Base-by-base conservation (phyloP, 176 grass and related monocot genomes). In the Paspalum notatum region DNA sequence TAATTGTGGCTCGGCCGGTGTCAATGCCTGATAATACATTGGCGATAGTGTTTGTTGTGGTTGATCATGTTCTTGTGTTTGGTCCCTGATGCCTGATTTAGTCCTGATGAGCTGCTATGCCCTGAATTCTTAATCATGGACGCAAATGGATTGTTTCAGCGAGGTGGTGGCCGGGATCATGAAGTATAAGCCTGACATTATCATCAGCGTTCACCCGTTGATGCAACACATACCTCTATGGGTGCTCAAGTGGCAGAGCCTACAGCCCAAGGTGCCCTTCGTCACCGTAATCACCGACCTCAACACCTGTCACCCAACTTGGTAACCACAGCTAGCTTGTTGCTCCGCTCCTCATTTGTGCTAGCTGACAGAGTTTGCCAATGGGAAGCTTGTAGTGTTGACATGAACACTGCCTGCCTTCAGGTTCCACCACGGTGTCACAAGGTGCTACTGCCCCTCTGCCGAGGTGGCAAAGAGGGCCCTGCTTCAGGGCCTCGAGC, bases 151-250 rank as follows among this genome's bases (percentile, higher is more conserved):
- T 12, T 1, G 38, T 66, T 86, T 43, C 73, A 97, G 94, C 32
- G 60, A 97, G 74, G 87, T 97, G 81, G 85, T 92, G 12, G 87
- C 89, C 38, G 94, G 94, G 73, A 87, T 97, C 59, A 97, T 85
- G 89, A 92, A 92, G 83, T 94, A 97, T 82, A 90, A 90, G 54
- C 94, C 94, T 1, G 89, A 97, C 80, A 86, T 94, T 22, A 97
- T 97, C 66, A 90, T 97, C 66, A 97, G 94, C 71, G 94, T 97
- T 22, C 94, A 97, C 83, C 94, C 94, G 11, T 87, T 97, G 18
- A 97, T 97, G 94, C 94, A 97, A 74, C 94, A 97, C 83, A 92
- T 97, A 45, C 94, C 94, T 43, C 85, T 97, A 39, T 94, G 91
- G 89, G 92, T 97, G 74, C 90, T 97, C 63, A 97, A 97, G 80